Percentiles rank a stretch among this genome's conserved stretches.
These are phyloP conservation scores for Tulasnella sp. DNA, from an alignment of 768 basidiomycete genomes.

Conservation along the genomic window DNA sequence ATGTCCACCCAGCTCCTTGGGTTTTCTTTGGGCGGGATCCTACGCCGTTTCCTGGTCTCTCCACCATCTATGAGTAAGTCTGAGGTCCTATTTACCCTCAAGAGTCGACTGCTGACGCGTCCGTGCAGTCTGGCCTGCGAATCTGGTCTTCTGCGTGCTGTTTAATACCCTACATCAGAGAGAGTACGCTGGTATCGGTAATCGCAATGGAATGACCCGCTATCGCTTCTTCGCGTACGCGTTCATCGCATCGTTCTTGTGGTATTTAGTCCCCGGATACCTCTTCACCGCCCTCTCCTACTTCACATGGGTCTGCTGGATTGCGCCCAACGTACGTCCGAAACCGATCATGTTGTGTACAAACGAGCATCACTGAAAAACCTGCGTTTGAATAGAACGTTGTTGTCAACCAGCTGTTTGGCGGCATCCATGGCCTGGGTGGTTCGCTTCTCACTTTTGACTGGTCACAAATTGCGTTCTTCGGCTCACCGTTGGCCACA, in stretches of 20 bases:
- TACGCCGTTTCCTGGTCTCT: slow-evolving; percentile 19
- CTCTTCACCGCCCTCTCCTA: slow-evolving; percentile 65
- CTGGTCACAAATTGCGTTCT: slow-evolving; percentile 22
- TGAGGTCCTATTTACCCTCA: slow-evolving; percentile 22
- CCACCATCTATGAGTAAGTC: slow-evolving; percentile 6
- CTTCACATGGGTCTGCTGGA: slow-evolving; percentile 91
- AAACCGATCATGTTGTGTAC: slow-evolving; percentile 21
- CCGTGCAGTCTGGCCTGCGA: slow-evolving; percentile 50
- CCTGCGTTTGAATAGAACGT: background rate
- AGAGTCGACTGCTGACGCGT: slow-evolving; percentile 8
- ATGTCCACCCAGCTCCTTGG: slow-evolving; percentile 23
- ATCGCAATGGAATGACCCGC: slow-evolving; percentile 62
- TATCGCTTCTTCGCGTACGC: slow-evolving; percentile 68
- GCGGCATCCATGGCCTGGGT: slow-evolving; percentile 22
- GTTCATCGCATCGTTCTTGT: slow-evolving; percentile 47
- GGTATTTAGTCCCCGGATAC: slow-evolving; percentile 67
- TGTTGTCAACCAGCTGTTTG: background rate
- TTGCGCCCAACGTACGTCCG: slow-evolving; percentile 41
- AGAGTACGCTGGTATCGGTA: slow-evolving; percentile 48
- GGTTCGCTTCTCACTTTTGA: slow-evolving; percentile 26
- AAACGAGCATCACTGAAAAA: slow-evolving; percentile 21
- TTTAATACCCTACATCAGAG: slow-evolving; percentile 70
- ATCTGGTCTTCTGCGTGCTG: slow-evolving; percentile 56
- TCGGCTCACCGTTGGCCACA: slow-evolving; percentile 22
- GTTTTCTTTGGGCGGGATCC: slow-evolving; percentile 17